These are phyloP conservation scores for Leccinum sublutescens DNA, from an alignment of 768 basidiomycete species.

Conservation along the genomic window DNA sequence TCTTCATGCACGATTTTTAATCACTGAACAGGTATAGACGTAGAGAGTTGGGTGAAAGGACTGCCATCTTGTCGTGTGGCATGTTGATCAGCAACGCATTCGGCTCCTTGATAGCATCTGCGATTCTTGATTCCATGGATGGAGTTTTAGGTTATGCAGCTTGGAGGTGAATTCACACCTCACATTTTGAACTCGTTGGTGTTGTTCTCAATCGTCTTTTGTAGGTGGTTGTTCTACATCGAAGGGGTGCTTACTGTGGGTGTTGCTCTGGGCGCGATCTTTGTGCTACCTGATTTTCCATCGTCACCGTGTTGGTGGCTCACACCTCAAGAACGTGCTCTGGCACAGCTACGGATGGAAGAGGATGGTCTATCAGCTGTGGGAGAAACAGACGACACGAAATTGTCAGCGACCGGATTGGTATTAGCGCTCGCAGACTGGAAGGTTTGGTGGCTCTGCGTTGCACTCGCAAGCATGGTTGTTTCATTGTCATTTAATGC, in stretches of 20 bases:
- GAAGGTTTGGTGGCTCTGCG: constrained; percentile 82
- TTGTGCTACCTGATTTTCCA: constrained; percentile 76
- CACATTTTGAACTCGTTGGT: background rate
- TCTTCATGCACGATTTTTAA: constrained; percentile 41
- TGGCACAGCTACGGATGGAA: constrained; percentile 58
- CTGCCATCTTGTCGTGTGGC: constrained; percentile 68
- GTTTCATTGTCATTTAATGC: constrained; percentile 73
- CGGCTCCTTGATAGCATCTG: constrained; percentile 74
- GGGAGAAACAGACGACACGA: constrained; percentile 36
- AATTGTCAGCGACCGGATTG: constrained; percentile 45
- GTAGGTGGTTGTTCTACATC: constrained; percentile 71
- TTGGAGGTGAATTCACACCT: constrained; percentile 55
- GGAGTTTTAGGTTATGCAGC: constrained; percentile 64
- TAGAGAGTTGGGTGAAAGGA: constrained; percentile 66
- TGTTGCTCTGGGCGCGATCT: constrained; percentile 52
- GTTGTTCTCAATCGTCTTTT: background rate
- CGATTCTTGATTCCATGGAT: constrained; percentile 70
- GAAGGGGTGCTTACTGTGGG: constrained; percentile 57
- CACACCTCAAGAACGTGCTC: constrained; percentile 50
- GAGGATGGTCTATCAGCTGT: constrained; percentile 63
- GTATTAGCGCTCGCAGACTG: constrained; percentile 64
- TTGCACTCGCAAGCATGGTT: constrained; percentile 55
- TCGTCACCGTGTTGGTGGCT: constrained; percentile 59
- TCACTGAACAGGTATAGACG: constrained; percentile 60
- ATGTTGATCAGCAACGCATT: constrained; percentile 80